Conservation (phyloP, 2,329 filamentous ascomycete genomes). For the Aureobasidium pullulans region DNA sequence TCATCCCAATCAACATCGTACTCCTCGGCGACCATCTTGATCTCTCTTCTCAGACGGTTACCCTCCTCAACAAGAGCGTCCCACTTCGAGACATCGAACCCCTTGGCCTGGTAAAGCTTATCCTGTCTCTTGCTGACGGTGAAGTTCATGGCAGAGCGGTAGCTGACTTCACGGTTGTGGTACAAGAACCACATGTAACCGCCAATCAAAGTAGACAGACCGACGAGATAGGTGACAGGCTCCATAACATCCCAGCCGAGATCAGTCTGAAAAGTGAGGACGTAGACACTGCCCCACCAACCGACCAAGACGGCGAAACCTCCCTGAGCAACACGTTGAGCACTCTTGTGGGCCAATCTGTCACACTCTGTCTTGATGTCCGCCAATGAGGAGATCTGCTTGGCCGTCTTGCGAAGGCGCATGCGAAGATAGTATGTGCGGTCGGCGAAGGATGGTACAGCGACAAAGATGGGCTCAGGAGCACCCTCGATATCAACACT, state of each 20-base stretch:
- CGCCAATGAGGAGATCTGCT: conserved; percentile 60
- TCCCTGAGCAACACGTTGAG: conserved; percentile 69
- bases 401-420: conserved; percentile 63
- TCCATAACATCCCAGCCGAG: conserved; percentile 88
- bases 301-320: conserved; percentile 65
- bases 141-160: conserved; percentile 78
- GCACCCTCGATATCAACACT: conserved; percentile 72
- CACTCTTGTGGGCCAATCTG: conserved; percentile 64
- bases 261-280: conserved; percentile 60
- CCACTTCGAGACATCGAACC: conserved; percentile 72
- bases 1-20: conserved; percentile 90
- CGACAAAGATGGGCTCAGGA: conserved; percentile 61
- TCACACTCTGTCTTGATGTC: conserved; percentile 79
- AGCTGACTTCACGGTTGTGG: conserved; percentile 82
- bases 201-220: conserved; percentile 77
- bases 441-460: conserved; percentile 81
- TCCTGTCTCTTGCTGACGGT: conserved; percentile 74
- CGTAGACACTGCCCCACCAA: conserved; percentile 80
- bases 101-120: conserved; percentile 65
- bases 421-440: conserved; percentile 83
- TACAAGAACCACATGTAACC: conserved; percentile 93
- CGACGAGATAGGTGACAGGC: conserved; percentile 81
- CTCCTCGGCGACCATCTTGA: conserved; percentile 72
- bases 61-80: conserved; percentile 71
- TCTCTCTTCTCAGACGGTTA: conserved; percentile 68